phyloP scores from a whole-genome alignment of 2,329 filamentous ascomycete species.

The Penicillium janthinellum region DNA sequence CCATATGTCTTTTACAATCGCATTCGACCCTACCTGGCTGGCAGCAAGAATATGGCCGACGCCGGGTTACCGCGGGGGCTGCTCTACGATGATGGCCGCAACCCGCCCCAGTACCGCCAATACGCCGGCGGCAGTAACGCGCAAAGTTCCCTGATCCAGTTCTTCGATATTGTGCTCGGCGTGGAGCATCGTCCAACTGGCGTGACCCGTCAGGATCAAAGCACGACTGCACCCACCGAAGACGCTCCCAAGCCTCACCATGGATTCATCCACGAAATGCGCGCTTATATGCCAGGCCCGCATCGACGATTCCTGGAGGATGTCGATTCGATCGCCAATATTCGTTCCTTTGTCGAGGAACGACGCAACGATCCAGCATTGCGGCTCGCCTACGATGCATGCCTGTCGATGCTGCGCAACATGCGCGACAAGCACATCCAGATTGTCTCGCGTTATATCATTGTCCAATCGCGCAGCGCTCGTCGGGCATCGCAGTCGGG shows the following conservation, averaged over 20 bases:
- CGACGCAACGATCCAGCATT: constrained; percentile 65
- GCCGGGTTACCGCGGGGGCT: constrained; percentile 87
- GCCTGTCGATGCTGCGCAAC: constrained; percentile 73
- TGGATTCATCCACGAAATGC: constrained; percentile 97
- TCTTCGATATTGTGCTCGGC: constrained; percentile 90
- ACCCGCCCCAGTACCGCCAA: constrained; percentile 70
- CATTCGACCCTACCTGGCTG: constrained; percentile 92
- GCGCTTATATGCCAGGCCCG: constrained; percentile 91
- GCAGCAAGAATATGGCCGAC: constrained; percentile 96
- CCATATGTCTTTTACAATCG: constrained; percentile 93
- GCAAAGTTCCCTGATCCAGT: constrained; percentile 94
- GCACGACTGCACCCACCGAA: constrained; percentile 23
- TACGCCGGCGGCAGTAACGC: constrained; percentile 95
- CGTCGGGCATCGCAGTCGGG: constrained; percentile 64
- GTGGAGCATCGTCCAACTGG: constrained; percentile 90
- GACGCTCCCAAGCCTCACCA: constrained; percentile 61
- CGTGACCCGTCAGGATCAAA: constrained; percentile 52
- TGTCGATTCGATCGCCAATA: constrained; percentile 77
- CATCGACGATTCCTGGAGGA: constrained; percentile 88
- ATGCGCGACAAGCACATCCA: constrained; percentile 94
- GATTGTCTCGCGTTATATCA: constrained; percentile 94
- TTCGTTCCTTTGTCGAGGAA: constrained; percentile 75
- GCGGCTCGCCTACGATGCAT: constrained; percentile 84
- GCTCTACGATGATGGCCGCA: constrained; percentile 79
- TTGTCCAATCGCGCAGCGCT: constrained; percentile 79